Evolutionary conservation across 2,329 filamentous ascomycete species (phyloP), one percentile per base, ranked within the genome.

Genomic region (Incumbomyces lentus): DNA sequence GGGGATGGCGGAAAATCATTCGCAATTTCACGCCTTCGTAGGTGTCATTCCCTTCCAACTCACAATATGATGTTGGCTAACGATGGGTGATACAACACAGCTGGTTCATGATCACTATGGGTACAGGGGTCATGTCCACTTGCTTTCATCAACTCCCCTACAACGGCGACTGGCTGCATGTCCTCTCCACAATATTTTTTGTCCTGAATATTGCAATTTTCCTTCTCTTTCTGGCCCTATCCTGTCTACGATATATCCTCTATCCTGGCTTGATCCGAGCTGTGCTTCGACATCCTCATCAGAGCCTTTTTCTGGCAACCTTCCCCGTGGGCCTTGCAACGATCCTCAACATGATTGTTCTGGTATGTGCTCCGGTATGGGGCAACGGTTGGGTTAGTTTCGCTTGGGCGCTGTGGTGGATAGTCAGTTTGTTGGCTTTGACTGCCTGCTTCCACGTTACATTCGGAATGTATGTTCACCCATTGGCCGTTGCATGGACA

Each of bases 311-410:
- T 53, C 64, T 86, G 2, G 82, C 76, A 0, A 81, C 78, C 0
- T 73, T 83, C 29, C 81, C 81, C 0, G 84, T 85, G 78, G 80
- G 73, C 0, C 73, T 85, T 48, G 76, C 79, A 0, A 84, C 81
- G 1, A 76, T 85, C 36, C 74, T 84, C 50, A 78, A 80, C 51
- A 79, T 81, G 72, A 75, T 78, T 59, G 68, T 79, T 11, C 68
- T 77, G 29, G 68, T 78, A 30, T 82, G 79, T 59, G 67, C 73
- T 6, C 73, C 73, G 0, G 66, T 64, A n/a, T 84, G 77, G 80
- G 79, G 78, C 1, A 4, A 26, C 22, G 54, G 67, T 12, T 75
- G 76, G 70, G 66, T 74, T n/a, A 64, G 69, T 26, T 68, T 72
- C 51, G 74, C 73, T 8, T 80, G 75, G 76, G 68, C 62, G 0